phyloP scores from a whole-genome alignment of 306 rosid genomes.

The Cucurbita moschata region DNA sequence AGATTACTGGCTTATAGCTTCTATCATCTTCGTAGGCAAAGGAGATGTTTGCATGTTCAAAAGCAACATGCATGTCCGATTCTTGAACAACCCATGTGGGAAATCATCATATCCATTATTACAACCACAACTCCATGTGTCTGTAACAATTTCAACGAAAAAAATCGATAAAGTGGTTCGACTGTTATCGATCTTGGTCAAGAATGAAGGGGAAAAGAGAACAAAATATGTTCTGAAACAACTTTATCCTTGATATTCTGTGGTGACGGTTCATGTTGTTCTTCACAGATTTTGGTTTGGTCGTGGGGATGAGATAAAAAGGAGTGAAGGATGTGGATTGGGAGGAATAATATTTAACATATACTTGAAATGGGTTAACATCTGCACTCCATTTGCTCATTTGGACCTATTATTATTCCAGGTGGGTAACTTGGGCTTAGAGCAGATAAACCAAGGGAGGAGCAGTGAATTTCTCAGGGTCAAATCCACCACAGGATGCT shows the following conservation, averaged over 20 bases:
- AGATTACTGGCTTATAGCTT: conserved; percentile 5
- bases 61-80: conserved; percentile 8
- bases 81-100: conserved; percentile 18
- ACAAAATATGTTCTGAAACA: background rate
- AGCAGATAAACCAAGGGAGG: background rate
- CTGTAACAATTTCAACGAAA: conserved; percentile 1
- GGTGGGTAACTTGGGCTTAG: background rate
- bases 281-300: background rate
- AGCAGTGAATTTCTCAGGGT: background rate
- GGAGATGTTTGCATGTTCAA: conserved; percentile 2
- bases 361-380: background rate
- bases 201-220: background rate
- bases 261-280: background rate
- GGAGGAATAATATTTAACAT: background rate
- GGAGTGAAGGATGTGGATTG: conserved; percentile 1
- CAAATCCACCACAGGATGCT: background rate
- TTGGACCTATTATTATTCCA: conserved; percentile 8
- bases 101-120: conserved; percentile 21
- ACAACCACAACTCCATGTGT: conserved; percentile 16
- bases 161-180: background rate
- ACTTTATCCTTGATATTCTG: background rate
- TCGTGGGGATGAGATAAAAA: background rate
- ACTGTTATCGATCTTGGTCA: background rate
- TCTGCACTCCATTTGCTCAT: background rate
- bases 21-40: conserved; percentile 1